These are phyloP conservation scores for Cadophora sp. DNA, from an alignment of 2,329 filamentous ascomycete species.

Conservation along the genomic window DNA sequence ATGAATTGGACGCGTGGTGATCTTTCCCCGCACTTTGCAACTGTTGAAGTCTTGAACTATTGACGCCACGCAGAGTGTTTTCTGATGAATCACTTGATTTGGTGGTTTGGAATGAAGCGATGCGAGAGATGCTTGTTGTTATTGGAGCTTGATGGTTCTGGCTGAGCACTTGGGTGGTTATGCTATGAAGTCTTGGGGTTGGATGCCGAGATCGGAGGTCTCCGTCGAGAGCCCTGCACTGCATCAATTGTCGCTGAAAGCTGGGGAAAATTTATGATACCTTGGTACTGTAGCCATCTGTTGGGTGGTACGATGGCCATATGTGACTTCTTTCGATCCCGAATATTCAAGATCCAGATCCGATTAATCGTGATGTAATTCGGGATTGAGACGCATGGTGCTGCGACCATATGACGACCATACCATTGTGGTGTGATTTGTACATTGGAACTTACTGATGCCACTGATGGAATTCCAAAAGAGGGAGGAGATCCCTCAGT, in stretches of 20 bases:
- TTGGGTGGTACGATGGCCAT: background rate
- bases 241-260: background rate
- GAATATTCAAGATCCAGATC: background rate
- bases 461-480: background rate
- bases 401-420: background rate
- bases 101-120: background rate
- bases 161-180: background rate
- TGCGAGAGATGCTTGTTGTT: background rate
- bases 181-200: background rate
- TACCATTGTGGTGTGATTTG: background rate
- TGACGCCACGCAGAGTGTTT: background rate
- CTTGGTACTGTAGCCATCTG: background rate
- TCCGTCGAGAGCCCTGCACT: too few relatives aligned
- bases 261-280: background rate
- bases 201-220: slow-evolving; percentile 8
- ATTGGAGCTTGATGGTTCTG: background rate
- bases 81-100: slow-evolving; percentile 3
- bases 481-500: background rate
- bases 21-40: slow-evolving; percentile 25
- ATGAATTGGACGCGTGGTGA: slow-evolving; percentile 1
- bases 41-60: background rate
- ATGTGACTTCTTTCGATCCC: background rate
- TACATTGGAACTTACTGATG: background rate
- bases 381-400: background rate
- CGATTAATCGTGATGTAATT: background rate